Base-by-base conservation (phyloP, 2,329 filamentous ascomycete genomes). In the Diaporthe nobilis region DNA sequence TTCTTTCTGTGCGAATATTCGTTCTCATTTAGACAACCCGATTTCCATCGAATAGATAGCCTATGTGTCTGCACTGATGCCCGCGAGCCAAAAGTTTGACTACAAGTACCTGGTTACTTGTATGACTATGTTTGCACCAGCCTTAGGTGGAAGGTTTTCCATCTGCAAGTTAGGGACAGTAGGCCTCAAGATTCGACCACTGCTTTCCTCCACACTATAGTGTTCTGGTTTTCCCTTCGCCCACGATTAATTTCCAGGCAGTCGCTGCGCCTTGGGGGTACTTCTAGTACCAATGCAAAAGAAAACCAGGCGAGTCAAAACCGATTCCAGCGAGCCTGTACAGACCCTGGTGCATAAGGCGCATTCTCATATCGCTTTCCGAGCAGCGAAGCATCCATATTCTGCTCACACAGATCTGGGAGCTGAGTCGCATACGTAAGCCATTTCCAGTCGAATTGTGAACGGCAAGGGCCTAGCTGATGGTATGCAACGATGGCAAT, bases 381-480 rank as follows among this genome's bases (percentile, higher is more conserved):
- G 20, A 67, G 17, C 17, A 67, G 44, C 12, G 61, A 67, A 9
- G 10, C 15, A 12, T 67, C 61, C 44, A 67, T 37, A 15, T 65
- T 49, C 25, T 49, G 8, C 42, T 7, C 15, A 49, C 61, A 49
- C 17, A 15, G 0, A 49, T 22, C 10, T 67, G 5, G 44, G 61
- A 51, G 61, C 25, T 12, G 9, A 34, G 61, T 67, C 44, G 61
- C 44, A 34, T 67, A 67, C 10, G 61, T 67, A 22, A 67, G 61
- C 61, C 61, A 67, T 51, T 67, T 67, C 61, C 44, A 67, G 5
- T 67, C 28, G 28, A 25, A 49, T 3, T 67, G 61, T 9, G 44
- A 67, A 2, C 61, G 61, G 42, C 61, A 49, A 49, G 61, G 17
- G 25, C 42, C 61, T 8, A 67, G 61, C 61, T 67, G 61, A 67